Base-by-base conservation (phyloP, 75 land plant genomes). In the Sequoiadendron giganteum region DNA sequence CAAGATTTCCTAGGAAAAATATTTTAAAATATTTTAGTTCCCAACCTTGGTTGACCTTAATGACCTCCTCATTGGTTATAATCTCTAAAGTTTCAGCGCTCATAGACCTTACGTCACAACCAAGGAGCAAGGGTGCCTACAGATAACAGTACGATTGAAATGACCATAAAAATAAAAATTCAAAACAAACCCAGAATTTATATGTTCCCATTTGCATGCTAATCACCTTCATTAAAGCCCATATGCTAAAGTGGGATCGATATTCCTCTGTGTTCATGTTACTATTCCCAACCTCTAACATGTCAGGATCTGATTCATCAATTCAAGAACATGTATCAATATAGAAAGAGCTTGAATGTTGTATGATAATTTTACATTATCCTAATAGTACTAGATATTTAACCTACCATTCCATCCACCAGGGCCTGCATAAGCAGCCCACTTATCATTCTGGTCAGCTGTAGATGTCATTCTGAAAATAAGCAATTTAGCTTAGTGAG, bases 251-350 rank as follows among this genome's bases (percentile, higher is more conserved):
- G 91, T 97, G 99, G 80, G 93, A 90, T 34, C 95, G 88, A 40
- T 97, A 97, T 68, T 97, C 99, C 42, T 94, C 90, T 32, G 89
- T 87, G 32, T 90, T 92, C 99, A 97, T 95, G 18, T 96, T 96
- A 25, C 97, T 97, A 91, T 97, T 97, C 19, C 99, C 99, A 86
- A 97, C 96, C 90, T 97, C 99, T 32, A 97, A 89, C 99, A 97
- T 97, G 89, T 97, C 99, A 16, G 99, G 99, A 94, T 97, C 98
- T 97, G 93, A 83, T 82, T 56, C 83, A 40, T 75, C 32, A 11
- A 75, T 65, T 25, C 30, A 65, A 65, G n/a, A 65, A 25, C n/a
- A 65, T 7, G 16, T 10, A 75, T 75, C 38, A 75, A 32, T 75
- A 52, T 14, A 75, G 3, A 75, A 11, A 75, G 11, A 65, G 30